These are phyloP conservation scores for Macaranga tanarius DNA, from an alignment of 441 rosid genomes.

Conservation along the genomic window DNA sequence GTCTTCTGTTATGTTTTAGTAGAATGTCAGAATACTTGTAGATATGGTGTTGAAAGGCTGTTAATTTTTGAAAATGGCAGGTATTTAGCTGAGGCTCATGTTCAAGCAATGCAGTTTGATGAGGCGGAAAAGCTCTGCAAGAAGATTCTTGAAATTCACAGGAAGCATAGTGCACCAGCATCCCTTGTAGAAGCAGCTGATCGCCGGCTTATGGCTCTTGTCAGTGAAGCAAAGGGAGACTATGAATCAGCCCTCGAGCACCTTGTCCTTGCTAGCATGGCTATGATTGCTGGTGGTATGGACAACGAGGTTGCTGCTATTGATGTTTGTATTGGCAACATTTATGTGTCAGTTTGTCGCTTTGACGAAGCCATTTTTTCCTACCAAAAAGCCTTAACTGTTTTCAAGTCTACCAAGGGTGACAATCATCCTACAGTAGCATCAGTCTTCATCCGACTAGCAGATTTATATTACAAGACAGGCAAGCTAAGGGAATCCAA, in stretches of 20 bases:
- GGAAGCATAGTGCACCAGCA: constrained; percentile 74
- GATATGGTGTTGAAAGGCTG: not conserved
- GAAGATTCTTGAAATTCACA: constrained; percentile 82
- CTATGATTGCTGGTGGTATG: constrained; percentile 80
- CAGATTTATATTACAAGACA: constrained; percentile 78
- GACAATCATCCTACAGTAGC: constrained; percentile 82
- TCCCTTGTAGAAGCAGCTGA: constrained; percentile 90
- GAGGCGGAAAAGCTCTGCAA: constrained; percentile 83
- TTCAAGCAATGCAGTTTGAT: constrained; percentile 93
- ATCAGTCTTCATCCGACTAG: constrained; percentile 77
- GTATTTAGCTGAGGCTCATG: constrained; percentile 88
- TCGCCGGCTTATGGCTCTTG: constrained; percentile 78
- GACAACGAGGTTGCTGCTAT: constrained; percentile 91
- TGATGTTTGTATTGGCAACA: constrained; percentile 86
- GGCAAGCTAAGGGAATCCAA: constrained; percentile 92
- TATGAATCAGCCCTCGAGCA: constrained; percentile 91
- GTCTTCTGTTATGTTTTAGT: not conserved
- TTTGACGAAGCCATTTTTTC: constrained; percentile 94
- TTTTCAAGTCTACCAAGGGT: constrained; percentile 78
- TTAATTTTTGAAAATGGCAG: constrained; percentile 35
- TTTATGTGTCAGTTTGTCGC: constrained; percentile 72
- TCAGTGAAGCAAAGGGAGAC: constrained; percentile 92
- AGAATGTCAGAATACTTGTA: not conserved
- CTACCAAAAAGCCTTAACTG: constrained; percentile 91
- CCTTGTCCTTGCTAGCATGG: constrained; percentile 93